These are phyloP conservation scores for Eutrema japonicum DNA, from an alignment of 345 rosid species.

Conservation along the genomic window DNA sequence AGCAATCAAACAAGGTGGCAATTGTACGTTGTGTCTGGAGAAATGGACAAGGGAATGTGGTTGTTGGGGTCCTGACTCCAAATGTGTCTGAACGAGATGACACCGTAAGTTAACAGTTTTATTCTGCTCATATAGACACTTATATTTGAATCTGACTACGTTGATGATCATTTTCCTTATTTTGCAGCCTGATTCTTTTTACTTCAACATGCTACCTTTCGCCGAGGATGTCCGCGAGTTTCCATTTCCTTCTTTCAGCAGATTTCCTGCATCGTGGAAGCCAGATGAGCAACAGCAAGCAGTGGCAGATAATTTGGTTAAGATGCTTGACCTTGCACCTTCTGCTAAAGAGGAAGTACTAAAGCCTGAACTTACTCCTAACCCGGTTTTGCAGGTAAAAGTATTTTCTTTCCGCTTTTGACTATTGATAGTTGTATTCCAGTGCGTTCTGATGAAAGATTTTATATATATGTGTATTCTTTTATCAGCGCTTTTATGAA, in stretches of 20 bases:
- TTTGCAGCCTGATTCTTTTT: constrained; percentile 88
- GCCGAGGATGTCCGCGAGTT: constrained; percentile 93
- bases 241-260: constrained; percentile 82
- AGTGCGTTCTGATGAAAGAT: constrained; percentile 33
- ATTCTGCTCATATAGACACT: constrained; percentile 1
- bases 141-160: constrained; percentile 26
- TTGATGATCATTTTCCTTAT: constrained; percentile 15
- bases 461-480: not conserved
- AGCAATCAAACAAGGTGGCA: constrained; percentile 74
- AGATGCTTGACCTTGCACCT: constrained; percentile 85
- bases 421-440: constrained; percentile 25
- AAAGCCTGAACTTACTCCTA: constrained; percentile 81
- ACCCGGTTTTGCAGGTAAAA: constrained; percentile 82
- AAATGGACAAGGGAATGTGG: constrained; percentile 74
- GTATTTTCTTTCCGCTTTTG: constrained; percentile 9
- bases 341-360: constrained; percentile 64
- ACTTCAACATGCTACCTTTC: constrained; percentile 85
- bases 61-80: constrained; percentile 83
- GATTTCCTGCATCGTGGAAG: constrained; percentile 66
- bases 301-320: constrained; percentile 79
- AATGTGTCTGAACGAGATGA: constrained; percentile 68
- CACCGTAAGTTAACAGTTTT: constrained; percentile 53
- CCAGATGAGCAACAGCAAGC: constrained; percentile 83
- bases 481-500: constrained; percentile 70
- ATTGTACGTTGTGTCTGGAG: constrained; percentile 97